Percentiles rank a stretch among this genome's conserved stretches.
phyloP scores from a whole-genome alignment of 768 basidiomycete species.

The Xerocomellus dryophilus region DNA sequence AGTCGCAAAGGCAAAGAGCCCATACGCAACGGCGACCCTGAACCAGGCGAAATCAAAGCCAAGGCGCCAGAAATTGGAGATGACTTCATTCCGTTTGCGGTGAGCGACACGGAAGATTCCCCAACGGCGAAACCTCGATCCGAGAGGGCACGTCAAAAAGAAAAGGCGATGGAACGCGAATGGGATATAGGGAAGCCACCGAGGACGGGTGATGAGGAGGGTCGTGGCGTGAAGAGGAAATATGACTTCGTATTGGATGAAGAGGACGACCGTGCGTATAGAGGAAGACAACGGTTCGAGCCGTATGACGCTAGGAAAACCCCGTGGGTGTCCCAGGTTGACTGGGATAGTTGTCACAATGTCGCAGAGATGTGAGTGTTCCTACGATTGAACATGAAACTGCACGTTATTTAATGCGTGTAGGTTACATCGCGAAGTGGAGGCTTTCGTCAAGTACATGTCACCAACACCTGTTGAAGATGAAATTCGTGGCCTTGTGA shows the following conservation, averaged over 20 bases:
- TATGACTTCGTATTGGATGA: conserved; percentile 43
- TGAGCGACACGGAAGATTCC: conserved; percentile 15
- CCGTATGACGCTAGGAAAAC: conserved; percentile 52
- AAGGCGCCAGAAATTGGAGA: conserved; percentile 23
- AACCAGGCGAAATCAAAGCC: conserved; percentile 9
- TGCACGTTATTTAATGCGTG: conserved; percentile 4
- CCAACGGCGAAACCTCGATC: conserved; percentile 10
- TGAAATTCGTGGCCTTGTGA: conserved; percentile 72
- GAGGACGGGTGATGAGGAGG: conserved; percentile 23
- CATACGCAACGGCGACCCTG: background rate
- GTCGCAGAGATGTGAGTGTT: conserved; percentile 78
- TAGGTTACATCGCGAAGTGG: conserved; percentile 85
- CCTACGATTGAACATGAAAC: background rate
- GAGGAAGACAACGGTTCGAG: conserved; percentile 51
- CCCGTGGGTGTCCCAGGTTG: conserved; percentile 68
- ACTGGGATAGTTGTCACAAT: conserved; percentile 72
- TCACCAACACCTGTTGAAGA: conserved; percentile 84
- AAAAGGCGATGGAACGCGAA: conserved; percentile 33
- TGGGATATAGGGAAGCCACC: conserved; percentile 38
- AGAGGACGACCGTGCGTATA: conserved; percentile 37
- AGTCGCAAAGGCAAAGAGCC: conserved; percentile 21
- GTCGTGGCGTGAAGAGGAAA: conserved; percentile 42
- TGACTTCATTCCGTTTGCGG: conserved; percentile 32
- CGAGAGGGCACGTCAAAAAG: conserved; percentile 22
- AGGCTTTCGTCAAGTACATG: conserved; percentile 83